Evolutionary conservation across 1,284 basidiomycete genomes (phyloP), one percentile per base, ranked within the genome.

Genomic region (Meripilus lineatus): DNA sequence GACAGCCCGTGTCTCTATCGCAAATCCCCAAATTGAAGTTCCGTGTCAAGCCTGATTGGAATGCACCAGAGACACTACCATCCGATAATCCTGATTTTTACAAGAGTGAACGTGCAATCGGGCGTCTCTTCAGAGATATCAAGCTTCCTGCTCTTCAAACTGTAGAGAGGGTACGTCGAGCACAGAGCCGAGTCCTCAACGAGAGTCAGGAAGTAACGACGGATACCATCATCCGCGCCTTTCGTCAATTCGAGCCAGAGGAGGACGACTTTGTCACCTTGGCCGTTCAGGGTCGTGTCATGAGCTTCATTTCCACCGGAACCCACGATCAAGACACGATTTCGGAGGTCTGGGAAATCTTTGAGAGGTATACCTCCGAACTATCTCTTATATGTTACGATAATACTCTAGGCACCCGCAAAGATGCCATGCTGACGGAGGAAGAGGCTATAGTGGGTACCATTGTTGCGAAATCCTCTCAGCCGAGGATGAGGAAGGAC

Each of bases 401-500:
- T 11, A 64, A 75, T 53, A 71, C 72, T 2, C 59, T 82, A 2
- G 75, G 72, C 13, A 64, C 64, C 32, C 51, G 58, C 6, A 67
- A 64, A 24, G 58, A 58, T 3, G 64, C 68, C 0, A 65, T 70
- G 51, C 61, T 84, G 3, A 72, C 74, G 4, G 79, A 85, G 54
- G 79, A 75, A 52, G 81, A 84, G 57, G 78, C 70, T 0, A 60
- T 80, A 4, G 60, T 82, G 17, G 81, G 81, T 1, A 81, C 80
- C 0, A 83, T 84, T 45, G 66, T 75, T 0, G 76, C 76, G 22
- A 79, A 79, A 47, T 75, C 68, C 7, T 73, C 77, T 0, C 76
- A 81, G 49, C 71, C 72, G n/a, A 66, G 75, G 5, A 70, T 65
- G 49, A 68, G 79, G 33, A 68, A 65, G 45, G 75, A 80, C 35